Conservation (phyloP, 345 rosid species). For the Psidium guajava region DNA sequence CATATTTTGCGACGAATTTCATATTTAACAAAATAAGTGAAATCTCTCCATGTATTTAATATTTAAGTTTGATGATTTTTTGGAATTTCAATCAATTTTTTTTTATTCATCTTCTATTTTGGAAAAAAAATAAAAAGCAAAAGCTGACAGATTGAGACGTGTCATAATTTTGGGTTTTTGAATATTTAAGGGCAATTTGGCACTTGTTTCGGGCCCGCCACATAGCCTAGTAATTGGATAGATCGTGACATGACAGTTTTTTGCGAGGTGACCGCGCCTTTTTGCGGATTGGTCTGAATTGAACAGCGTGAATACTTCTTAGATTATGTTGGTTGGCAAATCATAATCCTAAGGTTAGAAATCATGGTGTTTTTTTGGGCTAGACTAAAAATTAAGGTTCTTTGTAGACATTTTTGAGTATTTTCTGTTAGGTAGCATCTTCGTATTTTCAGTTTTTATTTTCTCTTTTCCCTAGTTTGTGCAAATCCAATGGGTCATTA, state of each 20-base stretch:
- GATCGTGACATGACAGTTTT: not conserved
- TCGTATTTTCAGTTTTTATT: not conserved
- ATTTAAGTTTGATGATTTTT: not conserved
- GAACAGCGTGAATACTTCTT: not conserved
- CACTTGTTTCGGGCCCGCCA: not conserved
- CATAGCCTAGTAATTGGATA: too few species aligned
- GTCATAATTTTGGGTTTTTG: not conserved
- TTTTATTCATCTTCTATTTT: not conserved
- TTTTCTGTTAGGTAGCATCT: not conserved
- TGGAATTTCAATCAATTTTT: not conserved
- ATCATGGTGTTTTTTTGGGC: not conserved
- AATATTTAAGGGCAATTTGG: not conserved
- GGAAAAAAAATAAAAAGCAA: too few species aligned
- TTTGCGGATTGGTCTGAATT: not conserved
- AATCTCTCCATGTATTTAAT: not conserved
- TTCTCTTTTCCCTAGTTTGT: not conserved
- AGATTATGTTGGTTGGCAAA: not conserved
- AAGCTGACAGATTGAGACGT: not conserved
- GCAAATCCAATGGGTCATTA: not conserved
- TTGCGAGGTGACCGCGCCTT: not conserved
- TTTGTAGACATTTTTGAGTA: not conserved
- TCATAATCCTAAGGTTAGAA: not conserved
- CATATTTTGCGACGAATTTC: not conserved
- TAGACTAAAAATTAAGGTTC: not conserved
- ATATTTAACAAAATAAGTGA: too few species aligned